These are phyloP conservation scores for Teunomyces atbi DNA, from an alignment of 805 yeast species.

Conservation along the genomic window DNA sequence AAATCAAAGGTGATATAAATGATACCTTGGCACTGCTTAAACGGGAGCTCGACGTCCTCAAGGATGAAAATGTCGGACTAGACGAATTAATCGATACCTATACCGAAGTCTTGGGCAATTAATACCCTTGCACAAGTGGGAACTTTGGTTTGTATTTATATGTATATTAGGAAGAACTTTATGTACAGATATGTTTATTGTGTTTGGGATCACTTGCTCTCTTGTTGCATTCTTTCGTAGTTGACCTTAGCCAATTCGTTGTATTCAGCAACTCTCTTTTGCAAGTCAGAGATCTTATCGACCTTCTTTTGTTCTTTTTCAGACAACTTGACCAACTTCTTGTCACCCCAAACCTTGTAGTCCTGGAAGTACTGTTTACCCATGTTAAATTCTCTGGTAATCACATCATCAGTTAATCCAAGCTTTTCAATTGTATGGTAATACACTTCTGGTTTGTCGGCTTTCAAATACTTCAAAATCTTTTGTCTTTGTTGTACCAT, in stretches of 20 bases:
- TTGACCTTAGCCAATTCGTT: slow-evolving; percentile 39
- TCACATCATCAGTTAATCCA: slow-evolving; percentile 80
- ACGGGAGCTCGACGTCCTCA: slow-evolving; percentile 17
- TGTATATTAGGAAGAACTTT: slow-evolving; percentile 2
- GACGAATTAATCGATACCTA: slow-evolving; percentile 23
- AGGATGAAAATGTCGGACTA: slow-evolving; percentile 9
- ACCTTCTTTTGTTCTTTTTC: slow-evolving; percentile 26
- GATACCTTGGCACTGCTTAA: slow-evolving; percentile 20
- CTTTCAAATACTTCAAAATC: slow-evolving; percentile 76
- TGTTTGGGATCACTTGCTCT: slow-evolving; percentile 1
- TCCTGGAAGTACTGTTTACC: slow-evolving; percentile 76
- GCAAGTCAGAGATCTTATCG: slow-evolving; percentile 26
- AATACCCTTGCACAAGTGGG: neutral
- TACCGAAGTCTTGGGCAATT: slow-evolving; percentile 2
- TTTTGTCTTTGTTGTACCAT: slow-evolving; percentile 88
- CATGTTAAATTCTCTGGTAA: slow-evolving; percentile 78
- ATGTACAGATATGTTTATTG: slow-evolving; percentile 5
- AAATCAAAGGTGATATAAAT: slow-evolving; percentile 19
- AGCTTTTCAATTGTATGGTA: slow-evolving; percentile 82
- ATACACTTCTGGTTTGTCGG: slow-evolving; percentile 76
- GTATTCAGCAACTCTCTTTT: slow-evolving; percentile 40
- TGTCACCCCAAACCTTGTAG: slow-evolving; percentile 75
- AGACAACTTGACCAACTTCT: slow-evolving; percentile 51
- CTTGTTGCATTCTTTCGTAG: slow-evolving; percentile 15
- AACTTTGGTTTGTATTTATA: slow-evolving; percentile 3